These are phyloP conservation scores for Fusarium solani-melongenae DNA, from an alignment of 2,329 filamentous ascomycete genomes.

Conservation along the genomic window DNA sequence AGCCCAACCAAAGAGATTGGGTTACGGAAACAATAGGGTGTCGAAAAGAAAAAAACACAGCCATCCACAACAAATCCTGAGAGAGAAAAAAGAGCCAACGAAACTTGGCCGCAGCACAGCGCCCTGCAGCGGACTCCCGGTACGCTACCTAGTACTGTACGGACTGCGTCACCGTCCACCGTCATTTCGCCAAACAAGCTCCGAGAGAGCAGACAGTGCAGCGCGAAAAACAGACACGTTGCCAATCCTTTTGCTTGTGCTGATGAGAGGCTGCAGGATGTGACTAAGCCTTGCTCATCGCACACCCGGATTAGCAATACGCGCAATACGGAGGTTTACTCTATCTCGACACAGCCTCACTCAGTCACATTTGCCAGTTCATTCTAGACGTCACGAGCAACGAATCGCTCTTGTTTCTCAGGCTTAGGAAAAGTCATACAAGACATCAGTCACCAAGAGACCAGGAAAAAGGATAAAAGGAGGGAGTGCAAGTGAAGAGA, in stretches of 20 bases:
- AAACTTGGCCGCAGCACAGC: slow-evolving; percentile 37
- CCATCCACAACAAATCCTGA: slow-evolving; percentile 21
- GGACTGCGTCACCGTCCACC: slow-evolving; percentile 41
- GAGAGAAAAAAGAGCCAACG: slow-evolving; percentile 22
- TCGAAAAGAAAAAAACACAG: slow-evolving; percentile 25
- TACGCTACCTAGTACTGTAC: slow-evolving; percentile 17
- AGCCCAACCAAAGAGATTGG: slow-evolving; percentile 34
- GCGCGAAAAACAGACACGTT: slow-evolving; percentile 27
- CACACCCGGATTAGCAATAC: slow-evolving; percentile 35
- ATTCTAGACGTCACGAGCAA: slow-evolving; percentile 18
- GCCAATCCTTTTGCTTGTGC: slow-evolving; percentile 18
- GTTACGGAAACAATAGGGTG: slow-evolving; percentile 31
- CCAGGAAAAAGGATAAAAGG: slow-evolving; percentile 10
- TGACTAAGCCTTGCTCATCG: slow-evolving; percentile 40
- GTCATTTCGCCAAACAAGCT: slow-evolving; percentile 37
- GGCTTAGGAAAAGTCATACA: slow-evolving; percentile 1
- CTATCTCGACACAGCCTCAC: slow-evolving; percentile 35
- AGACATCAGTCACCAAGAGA: slow-evolving; percentile 7
- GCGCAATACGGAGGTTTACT: slow-evolving; percentile 7
- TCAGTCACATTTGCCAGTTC: slow-evolving; percentile 25
- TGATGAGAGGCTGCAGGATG: slow-evolving; percentile 27
- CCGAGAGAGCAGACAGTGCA: slow-evolving; percentile 34
- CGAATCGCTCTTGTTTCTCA: neutral
- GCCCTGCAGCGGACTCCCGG: slow-evolving; percentile 35
- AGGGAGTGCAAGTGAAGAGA: slow-evolving; percentile 34